Evolutionary conservation across 2,329 filamentous ascomycete species (phyloP).

Genomic region (Bertia moriformis): DNA sequence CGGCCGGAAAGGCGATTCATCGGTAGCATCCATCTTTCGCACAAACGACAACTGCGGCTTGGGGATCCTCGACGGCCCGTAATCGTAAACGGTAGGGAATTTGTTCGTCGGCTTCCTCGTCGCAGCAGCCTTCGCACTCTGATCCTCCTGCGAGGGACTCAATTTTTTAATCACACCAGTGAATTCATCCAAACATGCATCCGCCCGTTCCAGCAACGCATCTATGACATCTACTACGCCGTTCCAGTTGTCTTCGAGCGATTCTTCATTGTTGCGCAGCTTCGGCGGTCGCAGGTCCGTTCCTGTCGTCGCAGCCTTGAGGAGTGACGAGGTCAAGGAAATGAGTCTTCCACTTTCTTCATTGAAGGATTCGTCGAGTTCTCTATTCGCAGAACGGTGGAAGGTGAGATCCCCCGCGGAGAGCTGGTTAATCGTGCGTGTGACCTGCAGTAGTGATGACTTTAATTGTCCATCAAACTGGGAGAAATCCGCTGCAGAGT

Average conservation of each 20-base stretch:
- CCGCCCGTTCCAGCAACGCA: constrained; percentile 52
- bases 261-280: constrained; percentile 40
- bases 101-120: not conserved
- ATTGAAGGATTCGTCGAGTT: constrained; percentile 37
- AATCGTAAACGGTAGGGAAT: constrained; percentile 10
- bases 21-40: constrained; percentile 35
- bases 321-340: constrained; percentile 39
- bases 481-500: not conserved
- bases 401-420: constrained; percentile 46
- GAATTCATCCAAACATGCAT: constrained; percentile 53
- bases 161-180: constrained; percentile 47
- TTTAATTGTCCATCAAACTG: not conserved
- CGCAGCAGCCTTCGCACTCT: not conserved
- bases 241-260: constrained; percentile 49
- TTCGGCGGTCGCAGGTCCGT: constrained; percentile 34
- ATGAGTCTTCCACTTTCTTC: constrained; percentile 45
- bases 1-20: constrained; percentile 39
- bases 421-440: constrained; percentile 20
- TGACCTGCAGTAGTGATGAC: not conserved
- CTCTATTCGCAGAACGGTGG: constrained; percentile 42
- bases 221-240: constrained; percentile 55
- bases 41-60: constrained; percentile 50
- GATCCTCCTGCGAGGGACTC: constrained; percentile 1
- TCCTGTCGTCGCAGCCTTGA: constrained; percentile 39
- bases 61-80: constrained; percentile 17